phyloP scores from a whole-genome alignment of 371 early-diverging fungal species.

The Mucor ambiguus region DNA sequence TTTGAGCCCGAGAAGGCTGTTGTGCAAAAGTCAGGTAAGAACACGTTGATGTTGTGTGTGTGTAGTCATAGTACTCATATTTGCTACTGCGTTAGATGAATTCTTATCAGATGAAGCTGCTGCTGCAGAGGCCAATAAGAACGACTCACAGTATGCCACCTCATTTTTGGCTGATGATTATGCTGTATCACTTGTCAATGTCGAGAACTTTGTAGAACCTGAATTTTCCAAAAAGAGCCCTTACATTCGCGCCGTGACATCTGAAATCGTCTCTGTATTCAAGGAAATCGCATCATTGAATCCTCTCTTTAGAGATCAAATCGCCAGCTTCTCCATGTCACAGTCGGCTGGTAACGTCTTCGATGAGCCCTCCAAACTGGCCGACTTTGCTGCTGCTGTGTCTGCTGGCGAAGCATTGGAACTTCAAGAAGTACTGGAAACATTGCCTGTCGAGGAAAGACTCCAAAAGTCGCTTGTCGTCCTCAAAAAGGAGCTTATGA shows the following conservation, averaged over 20 bases:
- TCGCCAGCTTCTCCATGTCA: slow-evolving; percentile 92
- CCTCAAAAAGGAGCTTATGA: slow-evolving; percentile 95
- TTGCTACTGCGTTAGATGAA: slow-evolving; percentile 4
- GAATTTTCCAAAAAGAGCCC: slow-evolving; percentile 84
- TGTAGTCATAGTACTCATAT: background rate
- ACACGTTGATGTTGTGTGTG: background rate
- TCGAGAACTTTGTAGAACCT: slow-evolving; percentile 84
- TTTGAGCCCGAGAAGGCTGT: slow-evolving; percentile 11
- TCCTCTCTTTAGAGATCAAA: slow-evolving; percentile 95
- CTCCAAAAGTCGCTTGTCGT: slow-evolving; percentile 90
- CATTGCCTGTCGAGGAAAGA: slow-evolving; percentile 86
- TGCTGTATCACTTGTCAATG: slow-evolving; percentile 81
- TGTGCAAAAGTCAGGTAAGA: slow-evolving; percentile 17
- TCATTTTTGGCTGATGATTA: slow-evolving; percentile 69
- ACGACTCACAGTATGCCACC: slow-evolving; percentile 30
- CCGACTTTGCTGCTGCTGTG: slow-evolving; percentile 97
- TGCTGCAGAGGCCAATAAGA: slow-evolving; percentile 12
- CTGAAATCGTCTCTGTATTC: slow-evolving; percentile 94
- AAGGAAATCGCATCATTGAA: slow-evolving; percentile 94
- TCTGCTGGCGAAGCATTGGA: slow-evolving; percentile 90
- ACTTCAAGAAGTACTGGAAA: slow-evolving; percentile 90
- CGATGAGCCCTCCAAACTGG: slow-evolving; percentile 91
- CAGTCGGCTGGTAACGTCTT: slow-evolving; percentile 95
- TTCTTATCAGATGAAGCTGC: slow-evolving; percentile 22
- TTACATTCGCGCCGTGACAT: slow-evolving; percentile 90